Evolutionary conservation across 495 filamentous ascomycete species (phyloP), one percentile per base, ranked within the genome.

Genomic region (Pyrenula massariospora): DNA sequence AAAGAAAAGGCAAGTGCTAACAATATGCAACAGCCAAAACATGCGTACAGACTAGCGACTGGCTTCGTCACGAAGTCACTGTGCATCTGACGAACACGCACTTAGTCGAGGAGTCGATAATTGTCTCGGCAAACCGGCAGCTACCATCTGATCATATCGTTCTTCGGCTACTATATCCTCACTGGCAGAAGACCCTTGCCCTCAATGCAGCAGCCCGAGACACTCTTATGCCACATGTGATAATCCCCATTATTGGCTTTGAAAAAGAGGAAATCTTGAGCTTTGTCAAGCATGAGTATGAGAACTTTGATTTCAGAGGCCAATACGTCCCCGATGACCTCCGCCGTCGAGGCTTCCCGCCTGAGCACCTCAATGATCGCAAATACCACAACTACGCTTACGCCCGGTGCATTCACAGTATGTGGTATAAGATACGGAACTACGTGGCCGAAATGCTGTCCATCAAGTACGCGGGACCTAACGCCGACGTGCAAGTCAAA

Each of bases 141-240:
- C 56, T 79, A 8, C 63, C 67, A 0, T 61, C 64, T 54, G 57
- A 70, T 22, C 76, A 79, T 58, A 57, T 65, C 3, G 62, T 78
- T 2, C 73, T 67, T 59, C 57, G 63, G 15, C 59, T 78, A 0
- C 58, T 79, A 10, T 65, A 60, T 0, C 76, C 76, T 0, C 76
- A 79, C 54, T 79, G 76, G 76, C 68, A 66, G 59, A 73, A 72
- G 50, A 79, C 76, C 0, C 68, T 79, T 3, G 67, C 74, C 1
- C 63, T 78, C 51, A 79, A 79, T 57, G 72, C 69, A 3, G 73
- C 74, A 2, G 76, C 73, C 0, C 70, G 76, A n/a, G 59, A 63
- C 10, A 67, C 63, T 19, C 64, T 79, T 0, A 68, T 79, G 2
- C 76, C 76, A 0, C 64, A 66, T 25, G 60, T 79, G 12, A 65